Base-by-base conservation (phyloP, 495 filamentous ascomycete genomes). In the Talaromyces borbonicus region DNA sequence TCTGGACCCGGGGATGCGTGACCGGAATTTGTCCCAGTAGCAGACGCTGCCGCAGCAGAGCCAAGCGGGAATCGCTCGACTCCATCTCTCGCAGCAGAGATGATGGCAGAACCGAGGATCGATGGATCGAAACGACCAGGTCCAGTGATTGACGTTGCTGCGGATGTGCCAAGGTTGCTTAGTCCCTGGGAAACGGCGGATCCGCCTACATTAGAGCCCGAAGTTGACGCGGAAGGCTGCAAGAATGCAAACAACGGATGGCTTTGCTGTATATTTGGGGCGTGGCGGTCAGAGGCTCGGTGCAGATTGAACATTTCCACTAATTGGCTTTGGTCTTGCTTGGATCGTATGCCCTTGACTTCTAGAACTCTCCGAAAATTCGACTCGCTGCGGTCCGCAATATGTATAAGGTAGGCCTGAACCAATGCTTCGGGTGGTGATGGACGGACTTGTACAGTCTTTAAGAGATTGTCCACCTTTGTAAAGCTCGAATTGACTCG, bases 351-450 rank as follows among this genome's bases (percentile, higher is more conserved):
- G 47, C 86, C 87, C 56, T 95, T 94, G 50, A 95, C 74, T 38
- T 98, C 92, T 29, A 98, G 82, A 48, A 98, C 85, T 65, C 95
- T 95, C 51, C 84, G 80, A 79, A 98, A 98, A 69, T 98, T 98
- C 49, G 82, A 77, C 59, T 96, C 86, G 61, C 83, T 89, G 39
- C 79, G 77, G 68, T 95, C 89, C 54, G 81, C 86, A 52, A 97
- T 89, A 65, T 95, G 86, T 58, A 93, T 87, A 25, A 97, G 79
- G 63, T 98, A 98, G 37, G 90, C 93, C 67, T 96, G 92, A 2
- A 97, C 88, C 23, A 98, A 81, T 4, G 86, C 92, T 67, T 98
- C 92, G 1, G 89, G 79, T 1, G 92, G 93, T 8, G 80, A 84
- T 18, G 89, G 81, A 12, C 87, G 87, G 16, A 98, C 93, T 66